Base-by-base conservation (phyloP, 345 rosid genomes). In the Melaleuca alternifolia region DNA sequence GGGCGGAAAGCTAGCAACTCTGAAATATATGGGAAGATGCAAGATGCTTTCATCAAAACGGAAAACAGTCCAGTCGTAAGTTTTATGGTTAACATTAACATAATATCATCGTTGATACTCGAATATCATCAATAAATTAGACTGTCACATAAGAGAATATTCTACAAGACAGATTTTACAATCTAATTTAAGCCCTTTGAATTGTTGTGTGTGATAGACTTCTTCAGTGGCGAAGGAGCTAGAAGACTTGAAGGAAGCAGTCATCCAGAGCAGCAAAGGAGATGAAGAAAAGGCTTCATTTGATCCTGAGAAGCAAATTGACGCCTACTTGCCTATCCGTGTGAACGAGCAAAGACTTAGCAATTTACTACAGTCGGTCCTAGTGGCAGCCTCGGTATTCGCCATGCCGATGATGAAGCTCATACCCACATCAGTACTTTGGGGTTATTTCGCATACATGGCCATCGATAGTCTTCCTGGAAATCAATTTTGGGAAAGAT, bases 381-480 rank as follows among this genome's bases (percentile, higher is more conserved):
- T 96, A 11, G 95, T 96, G 77, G 98, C 91, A 59, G 89, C 88
- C 84, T 90, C 95, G 50, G 91, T 95, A 18, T 87, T 82, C n/a
- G 99, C 96, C 1, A 89, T 93, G 91, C 97, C 98, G 1, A 94
- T 92, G 44, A 92, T 96, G 56, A 96, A 94, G 89, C 91, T 85
- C 84, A 94, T 95, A 85, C 99, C 99, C 1, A 92, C 99, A 52
- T 94, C 98, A 37, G 92, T 95, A 54, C 93, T 96, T 3, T 96
- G 96, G 97, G 98, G 98, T 61, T 96, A 96, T 86, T 96, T 96
- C 6, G 95, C 97, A 5, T 95, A 93, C 90, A 95, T 96, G 99
- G 98, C 99, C 46, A 91, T 96, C 9, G 98, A 96, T 90, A 95
- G 98, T 88, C 97, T 96, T 24, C 98, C 95, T 0, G 98, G 99